Conservation (phyloP, 495 filamentous ascomycete species). For the Xylaria longipes region DNA sequence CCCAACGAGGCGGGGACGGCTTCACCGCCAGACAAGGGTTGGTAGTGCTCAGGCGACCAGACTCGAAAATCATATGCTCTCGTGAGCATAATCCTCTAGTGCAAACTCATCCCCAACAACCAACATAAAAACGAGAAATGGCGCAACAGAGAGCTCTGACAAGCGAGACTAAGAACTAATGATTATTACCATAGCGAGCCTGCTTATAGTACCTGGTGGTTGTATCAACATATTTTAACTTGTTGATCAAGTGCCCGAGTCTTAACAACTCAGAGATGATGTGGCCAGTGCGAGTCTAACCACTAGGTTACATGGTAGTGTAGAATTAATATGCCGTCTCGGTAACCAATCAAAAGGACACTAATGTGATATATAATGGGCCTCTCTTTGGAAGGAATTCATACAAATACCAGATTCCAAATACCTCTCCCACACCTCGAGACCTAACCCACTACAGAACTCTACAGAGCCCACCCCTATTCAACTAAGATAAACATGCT, state of each 20-base stretch:
- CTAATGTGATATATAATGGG: slow-evolving; percentile 6
- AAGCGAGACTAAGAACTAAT: background rate
- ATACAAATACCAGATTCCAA: slow-evolving; percentile 25
- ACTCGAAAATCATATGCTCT: slow-evolving; percentile 18
- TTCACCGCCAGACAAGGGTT: slow-evolving; percentile 27
- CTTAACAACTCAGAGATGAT: slow-evolving; percentile 13
- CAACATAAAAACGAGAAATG: background rate
- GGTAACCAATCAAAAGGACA: slow-evolving; percentile 27
- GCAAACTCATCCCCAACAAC: background rate
- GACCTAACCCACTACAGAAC: background rate
- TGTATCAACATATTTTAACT: background rate
- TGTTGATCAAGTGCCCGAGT: background rate
- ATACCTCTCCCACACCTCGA: slow-evolving; percentile 16
- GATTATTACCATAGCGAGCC: background rate
- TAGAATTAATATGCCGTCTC: slow-evolving; percentile 26
- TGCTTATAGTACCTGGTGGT: background rate
- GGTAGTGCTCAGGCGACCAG: slow-evolving; percentile 2
- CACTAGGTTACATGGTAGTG: slow-evolving; percentile 15
- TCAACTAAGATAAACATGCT: slow-evolving; percentile 12
- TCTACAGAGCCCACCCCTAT: background rate
- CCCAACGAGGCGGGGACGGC: background rate
- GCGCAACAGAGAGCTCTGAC: background rate
- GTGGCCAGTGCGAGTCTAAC: slow-evolving; percentile 5
- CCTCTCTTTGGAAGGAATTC: background rate
- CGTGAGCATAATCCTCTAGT: slow-evolving; percentile 17